Conservation (phyloP, 441 rosid genomes). For the Populus trichocarpa region DNA sequence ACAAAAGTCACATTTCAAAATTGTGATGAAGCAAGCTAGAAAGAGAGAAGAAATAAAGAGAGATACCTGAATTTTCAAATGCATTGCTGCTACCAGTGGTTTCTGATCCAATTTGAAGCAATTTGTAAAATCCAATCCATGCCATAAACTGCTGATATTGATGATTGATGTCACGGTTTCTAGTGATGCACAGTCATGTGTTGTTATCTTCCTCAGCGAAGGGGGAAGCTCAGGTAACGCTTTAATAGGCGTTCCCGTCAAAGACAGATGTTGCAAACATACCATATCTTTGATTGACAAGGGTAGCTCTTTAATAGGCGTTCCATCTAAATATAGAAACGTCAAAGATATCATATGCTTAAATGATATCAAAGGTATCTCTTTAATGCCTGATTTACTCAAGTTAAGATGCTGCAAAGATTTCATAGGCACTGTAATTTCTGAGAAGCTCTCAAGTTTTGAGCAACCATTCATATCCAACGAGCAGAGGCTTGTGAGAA, state of each 20-base stretch:
- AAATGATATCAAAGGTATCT: not conserved
- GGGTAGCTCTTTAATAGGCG: not conserved
- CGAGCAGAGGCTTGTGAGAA: too few species aligned
- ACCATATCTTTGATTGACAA: not conserved
- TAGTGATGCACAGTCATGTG: too few species aligned
- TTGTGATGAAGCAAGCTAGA: not conserved
- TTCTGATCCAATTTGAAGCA: slow-evolving; percentile 4
- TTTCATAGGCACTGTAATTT: too few species aligned
- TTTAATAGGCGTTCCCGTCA: not conserved
- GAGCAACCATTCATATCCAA: not conserved
- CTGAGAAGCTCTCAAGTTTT: too few species aligned
- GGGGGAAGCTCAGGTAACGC: slow-evolving; percentile 23
- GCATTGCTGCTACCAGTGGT: not conserved
- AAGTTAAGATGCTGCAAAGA: too few species aligned
- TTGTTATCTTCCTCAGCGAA: not conserved
- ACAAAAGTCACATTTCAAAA: too few species aligned
- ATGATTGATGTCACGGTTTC: too few species aligned
- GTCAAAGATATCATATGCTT: too few species aligned
- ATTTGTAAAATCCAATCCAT: not conserved
- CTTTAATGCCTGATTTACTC: too few species aligned
- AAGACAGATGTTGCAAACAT: not conserved
- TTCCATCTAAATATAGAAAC: too few species aligned
- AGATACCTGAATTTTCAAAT: not conserved
- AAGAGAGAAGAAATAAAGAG: not conserved
- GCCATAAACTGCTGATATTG: too few species aligned